Conservation (phyloP, 305 asterid species). For the Euphrasia arctica region DNA sequence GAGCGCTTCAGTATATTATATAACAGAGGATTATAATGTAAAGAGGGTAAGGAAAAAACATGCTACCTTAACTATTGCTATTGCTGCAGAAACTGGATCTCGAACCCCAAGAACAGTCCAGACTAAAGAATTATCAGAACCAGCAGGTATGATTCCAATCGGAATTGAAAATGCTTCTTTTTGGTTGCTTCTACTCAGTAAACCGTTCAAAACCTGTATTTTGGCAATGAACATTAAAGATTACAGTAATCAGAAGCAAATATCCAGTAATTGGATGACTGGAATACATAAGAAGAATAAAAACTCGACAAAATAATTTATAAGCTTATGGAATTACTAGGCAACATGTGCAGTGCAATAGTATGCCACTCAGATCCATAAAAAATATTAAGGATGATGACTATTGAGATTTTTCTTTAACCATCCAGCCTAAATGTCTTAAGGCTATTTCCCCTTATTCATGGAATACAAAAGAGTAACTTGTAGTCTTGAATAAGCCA, state of each 20-base stretch:
- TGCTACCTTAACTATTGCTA: constrained; percentile 83
- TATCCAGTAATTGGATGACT: constrained; percentile 13
- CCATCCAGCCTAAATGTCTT: too few relatives aligned
- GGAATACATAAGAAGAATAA: not conserved
- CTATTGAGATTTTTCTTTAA: too few relatives aligned
- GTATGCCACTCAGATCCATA: too few relatives aligned
- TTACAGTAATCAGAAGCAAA: not conserved
- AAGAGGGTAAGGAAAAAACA: constrained; percentile 17
- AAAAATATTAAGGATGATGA: too few relatives aligned
- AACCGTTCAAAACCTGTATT: constrained; percentile 85
- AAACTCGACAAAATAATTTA: not conserved
- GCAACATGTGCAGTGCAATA: too few relatives aligned
- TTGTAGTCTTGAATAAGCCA: not conserved
- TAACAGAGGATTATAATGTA: constrained; percentile 7
- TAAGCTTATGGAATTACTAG: not conserved
- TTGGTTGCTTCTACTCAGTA: constrained; percentile 88
- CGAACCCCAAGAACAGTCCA: constrained; percentile 98
- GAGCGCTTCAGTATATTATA: constrained; percentile 11
- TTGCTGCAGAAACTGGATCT: constrained; percentile 95
- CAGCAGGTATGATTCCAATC: constrained; percentile 95
- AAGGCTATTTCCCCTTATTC: constrained; percentile 18
- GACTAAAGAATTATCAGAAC: constrained; percentile 95
- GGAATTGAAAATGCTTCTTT: constrained; percentile 95
- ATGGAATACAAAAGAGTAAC: constrained; percentile 17
- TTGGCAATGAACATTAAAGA: too few relatives aligned